Base-by-base conservation (phyloP, 768 basidiomycete genomes). In the Clavaria fumosa region DNA sequence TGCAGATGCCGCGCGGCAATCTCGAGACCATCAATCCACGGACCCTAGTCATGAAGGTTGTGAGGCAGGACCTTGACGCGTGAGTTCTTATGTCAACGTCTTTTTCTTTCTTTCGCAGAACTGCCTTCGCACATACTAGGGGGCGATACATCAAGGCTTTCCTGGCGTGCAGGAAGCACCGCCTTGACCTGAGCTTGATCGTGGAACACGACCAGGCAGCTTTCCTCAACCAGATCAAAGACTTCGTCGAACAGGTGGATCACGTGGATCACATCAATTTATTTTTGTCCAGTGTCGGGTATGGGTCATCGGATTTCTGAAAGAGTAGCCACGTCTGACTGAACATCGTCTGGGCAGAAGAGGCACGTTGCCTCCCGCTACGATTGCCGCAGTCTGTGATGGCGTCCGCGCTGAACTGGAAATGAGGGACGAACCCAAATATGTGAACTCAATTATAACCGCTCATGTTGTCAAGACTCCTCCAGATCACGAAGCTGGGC, bases 1-100 rank as follows among this genome's bases (percentile, higher is more conserved):
- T 99, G 7, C 95, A 99, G 58, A 97, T 97, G 93, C 95, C 93
- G 0, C 63, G 95, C 45, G 95, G 95, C 1, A 97, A 97, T 56
- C 52, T 99, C 43, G 95, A 99, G 61, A 96, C 89, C 1, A 78
- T 99, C 37, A 86, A 81, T 48, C 95, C 95, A 3, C 66, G 95
- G 30, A 83, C 91, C 9, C 57, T 99, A 47, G 90, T 96, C 12
- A 74, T 95, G 64, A 70, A 78, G 39, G 78, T 86, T 4, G 78
- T 97, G 1, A 69, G 71, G 35, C 63, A 70, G 37, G 82, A 91
- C 50, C 60, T 96, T 4, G 66, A 79, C 24, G 61, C 56, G 90
- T 88, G 48, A 48, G 76, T 67, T 23, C 23, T 17, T 28, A 14
- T 23, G 5, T 1, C 31, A 27, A 11, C 39, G 37, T 7, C 18